Conservation (phyloP, 306 rosid species). For the Cucurbita moschata region DNA sequence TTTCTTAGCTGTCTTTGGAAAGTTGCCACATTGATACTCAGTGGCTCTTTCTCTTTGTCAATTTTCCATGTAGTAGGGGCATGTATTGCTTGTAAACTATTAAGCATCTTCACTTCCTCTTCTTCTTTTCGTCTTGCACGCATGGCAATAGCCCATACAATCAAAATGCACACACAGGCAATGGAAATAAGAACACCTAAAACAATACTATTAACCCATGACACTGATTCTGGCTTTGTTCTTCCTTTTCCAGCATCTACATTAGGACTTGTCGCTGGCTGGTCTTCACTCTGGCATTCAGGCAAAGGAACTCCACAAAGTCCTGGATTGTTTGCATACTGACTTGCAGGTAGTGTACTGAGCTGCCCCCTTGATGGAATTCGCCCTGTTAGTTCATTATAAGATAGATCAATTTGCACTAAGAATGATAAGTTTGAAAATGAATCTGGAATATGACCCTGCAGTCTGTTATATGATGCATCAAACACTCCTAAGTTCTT, state of each 20-base stretch:
- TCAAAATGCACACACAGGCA: conserved; percentile 63
- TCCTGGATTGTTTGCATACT: conserved; percentile 83
- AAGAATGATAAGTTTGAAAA: conserved; percentile 83
- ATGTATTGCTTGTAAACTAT: conserved; percentile 69
- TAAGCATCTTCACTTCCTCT: conserved; percentile 82
- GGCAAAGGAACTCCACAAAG: conserved; percentile 93
- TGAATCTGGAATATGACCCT: conserved; percentile 88
- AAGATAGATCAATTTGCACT: conserved; percentile 83
- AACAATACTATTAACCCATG: conserved; percentile 80
- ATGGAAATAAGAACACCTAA: conserved; percentile 73
- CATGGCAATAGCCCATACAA: conserved; percentile 91
- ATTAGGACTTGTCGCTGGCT: conserved; percentile 23
- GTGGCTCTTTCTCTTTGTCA: conserved; percentile 87
- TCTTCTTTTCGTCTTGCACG: conserved; percentile 73
- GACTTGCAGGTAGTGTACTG: conserved; percentile 82
- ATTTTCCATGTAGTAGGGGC: conserved; percentile 97
- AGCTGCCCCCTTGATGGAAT: conserved; percentile 87
- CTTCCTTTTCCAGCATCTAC: conserved; percentile 22
- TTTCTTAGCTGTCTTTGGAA: conserved; percentile 90
- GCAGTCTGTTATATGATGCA: conserved; percentile 80
- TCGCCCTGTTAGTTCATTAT: conserved; percentile 76
- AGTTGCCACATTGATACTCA: conserved; percentile 92
- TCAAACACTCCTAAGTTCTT: conserved; percentile 81
- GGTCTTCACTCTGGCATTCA: conserved; percentile 43
- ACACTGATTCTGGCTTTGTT: conserved; percentile 30